Percentiles rank a stretch among this genome's conserved stretches.
phyloP scores from a whole-genome alignment of 208 protist species.

The Trypanosoma avium region DNA sequence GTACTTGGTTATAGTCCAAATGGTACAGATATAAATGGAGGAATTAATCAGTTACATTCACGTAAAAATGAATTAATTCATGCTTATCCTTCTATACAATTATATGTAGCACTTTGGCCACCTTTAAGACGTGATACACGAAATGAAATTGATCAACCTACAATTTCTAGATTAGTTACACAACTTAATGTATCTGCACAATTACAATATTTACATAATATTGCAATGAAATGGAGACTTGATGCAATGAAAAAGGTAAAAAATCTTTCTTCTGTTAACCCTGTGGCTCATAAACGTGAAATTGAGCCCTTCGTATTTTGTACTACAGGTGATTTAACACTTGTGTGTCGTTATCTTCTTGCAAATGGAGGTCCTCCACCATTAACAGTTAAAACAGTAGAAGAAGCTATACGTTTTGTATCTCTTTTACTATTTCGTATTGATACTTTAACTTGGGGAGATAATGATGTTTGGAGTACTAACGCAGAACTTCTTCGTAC shows the following conservation, averaged over 20 bases:
- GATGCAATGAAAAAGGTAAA: slow-evolving; percentile 39
- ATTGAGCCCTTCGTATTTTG: slow-evolving; percentile 77
- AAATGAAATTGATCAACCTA: slow-evolving; percentile 27
- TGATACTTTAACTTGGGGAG: slow-evolving; percentile 61
- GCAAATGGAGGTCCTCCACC: slow-evolving; percentile 62
- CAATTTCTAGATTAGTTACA: slow-evolving; percentile 36
- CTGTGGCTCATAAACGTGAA: slow-evolving; percentile 46
- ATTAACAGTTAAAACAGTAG: slow-evolving; percentile 42
- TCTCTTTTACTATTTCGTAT: slow-evolving; percentile 62
- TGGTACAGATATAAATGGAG: background rate
- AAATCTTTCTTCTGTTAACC: slow-evolving; percentile 55
- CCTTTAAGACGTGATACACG: slow-evolving; percentile 53
- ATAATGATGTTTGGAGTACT: slow-evolving; percentile 74
- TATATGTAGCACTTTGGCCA: slow-evolving; percentile 83
- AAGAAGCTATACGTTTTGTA: slow-evolving; percentile 80
- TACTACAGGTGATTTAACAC: slow-evolving; percentile 67
- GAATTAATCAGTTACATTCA: background rate
- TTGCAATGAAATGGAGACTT: slow-evolving; percentile 58
- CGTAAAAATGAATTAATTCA: background rate
- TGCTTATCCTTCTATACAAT: slow-evolving; percentile 50
- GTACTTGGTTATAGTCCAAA: slow-evolving; percentile 57
- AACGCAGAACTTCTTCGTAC: slow-evolving; percentile 70
- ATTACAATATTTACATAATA: slow-evolving; percentile 62
- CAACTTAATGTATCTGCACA: slow-evolving; percentile 54
- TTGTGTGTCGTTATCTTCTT: slow-evolving; percentile 73